A percentile compares a stretch with the other conserved stretches of the same genome.
phyloP scores from a whole-genome alignment of 495 filamentous ascomycete species.

The Neurospora sublineolata region DNA sequence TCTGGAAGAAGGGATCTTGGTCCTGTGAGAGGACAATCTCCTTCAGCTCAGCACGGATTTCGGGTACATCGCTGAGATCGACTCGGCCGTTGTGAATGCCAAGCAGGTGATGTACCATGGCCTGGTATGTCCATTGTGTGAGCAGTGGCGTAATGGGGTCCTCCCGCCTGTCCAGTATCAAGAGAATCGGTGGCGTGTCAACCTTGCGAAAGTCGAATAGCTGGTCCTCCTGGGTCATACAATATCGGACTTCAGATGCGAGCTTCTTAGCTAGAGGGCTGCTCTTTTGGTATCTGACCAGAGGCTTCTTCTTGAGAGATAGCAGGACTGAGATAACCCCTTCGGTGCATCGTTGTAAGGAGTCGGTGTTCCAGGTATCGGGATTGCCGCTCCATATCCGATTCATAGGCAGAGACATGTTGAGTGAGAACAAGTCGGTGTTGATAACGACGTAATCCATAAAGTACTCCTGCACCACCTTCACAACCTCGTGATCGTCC shows the following conservation, averaged over 20 bases:
- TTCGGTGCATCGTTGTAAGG: constrained; percentile 72
- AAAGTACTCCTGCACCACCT: constrained; percentile 85
- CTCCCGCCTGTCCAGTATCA: constrained; percentile 84
- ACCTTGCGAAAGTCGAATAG: constrained; percentile 93
- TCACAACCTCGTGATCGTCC: constrained; percentile 96
- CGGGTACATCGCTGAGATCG: constrained; percentile 74
- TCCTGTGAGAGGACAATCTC: constrained; percentile 96
- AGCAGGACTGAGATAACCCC: constrained; percentile 73
- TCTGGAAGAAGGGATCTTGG: constrained; percentile 98
- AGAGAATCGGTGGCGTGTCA: constrained; percentile 86
- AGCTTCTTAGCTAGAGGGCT: constrained; percentile 85
- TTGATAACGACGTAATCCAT: constrained; percentile 93
- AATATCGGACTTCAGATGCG: constrained; percentile 81
- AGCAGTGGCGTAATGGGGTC: constrained; percentile 93
- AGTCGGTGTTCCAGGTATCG: constrained; percentile 83
- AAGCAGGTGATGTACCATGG: constrained; percentile 94
- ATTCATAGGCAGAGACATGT: constrained; percentile 60
- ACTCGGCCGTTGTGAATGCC: constrained; percentile 90
- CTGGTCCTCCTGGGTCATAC: constrained; percentile 90
- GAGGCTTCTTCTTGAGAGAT: constrained; percentile 86
- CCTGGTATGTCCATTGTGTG: constrained; percentile 98
- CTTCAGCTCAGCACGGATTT: constrained; percentile 79
- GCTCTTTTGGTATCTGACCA: constrained; percentile 90
- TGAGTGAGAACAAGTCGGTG: constrained; percentile 79
- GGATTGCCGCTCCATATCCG: constrained; percentile 69